These are phyloP conservation scores for Lipomyces mesembrius DNA, from an alignment of 805 yeast species.

Conservation along the genomic window DNA sequence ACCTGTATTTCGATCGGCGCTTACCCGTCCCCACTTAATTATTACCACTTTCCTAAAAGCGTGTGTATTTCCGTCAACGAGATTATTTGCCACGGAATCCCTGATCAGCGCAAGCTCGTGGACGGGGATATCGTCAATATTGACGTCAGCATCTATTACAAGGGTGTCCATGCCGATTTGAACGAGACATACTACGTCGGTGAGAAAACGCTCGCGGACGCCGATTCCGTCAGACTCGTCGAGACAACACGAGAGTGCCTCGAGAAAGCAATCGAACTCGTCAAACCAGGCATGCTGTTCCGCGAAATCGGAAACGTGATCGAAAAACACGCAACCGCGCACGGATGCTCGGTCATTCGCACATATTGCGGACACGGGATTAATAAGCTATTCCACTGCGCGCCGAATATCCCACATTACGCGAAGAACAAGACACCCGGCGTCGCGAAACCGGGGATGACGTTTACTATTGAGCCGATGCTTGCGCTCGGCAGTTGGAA, in stretches of 20 bases:
- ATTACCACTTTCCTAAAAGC: slow-evolving; percentile 90
- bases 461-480: slow-evolving; percentile 98
- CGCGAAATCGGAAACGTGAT: slow-evolving; percentile 85
- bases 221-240: slow-evolving; percentile 83
- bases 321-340: slow-evolving; percentile 79
- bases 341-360: slow-evolving; percentile 84
- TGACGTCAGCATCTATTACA: slow-evolving; percentile 82
- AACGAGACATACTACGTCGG: slow-evolving; percentile 98
- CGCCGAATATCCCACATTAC: slow-evolving; percentile 93
- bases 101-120: slow-evolving; percentile 81
- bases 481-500: slow-evolving; percentile 79
- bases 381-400: slow-evolving; percentile 82
- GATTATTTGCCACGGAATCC: slow-evolving; percentile 95
- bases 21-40: slow-evolving; percentile 94
- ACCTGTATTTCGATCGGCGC: slow-evolving; percentile 88
- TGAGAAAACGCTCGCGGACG: slow-evolving; percentile 76
- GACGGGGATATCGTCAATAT: slow-evolving; percentile 95
- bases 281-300: slow-evolving; percentile 91
- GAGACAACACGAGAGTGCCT: slow-evolving; percentile 90
- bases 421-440: slow-evolving; percentile 93
- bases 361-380: slow-evolving; percentile 95
- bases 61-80: slow-evolving; percentile 94
- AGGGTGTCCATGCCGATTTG: slow-evolving; percentile 91
- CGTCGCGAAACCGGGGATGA: slow-evolving; percentile 92
- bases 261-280: slow-evolving; percentile 77